Evolutionary conservation across 208 protist species (phyloP).

Genomic region (Trichomonas vaginalis): DNA sequence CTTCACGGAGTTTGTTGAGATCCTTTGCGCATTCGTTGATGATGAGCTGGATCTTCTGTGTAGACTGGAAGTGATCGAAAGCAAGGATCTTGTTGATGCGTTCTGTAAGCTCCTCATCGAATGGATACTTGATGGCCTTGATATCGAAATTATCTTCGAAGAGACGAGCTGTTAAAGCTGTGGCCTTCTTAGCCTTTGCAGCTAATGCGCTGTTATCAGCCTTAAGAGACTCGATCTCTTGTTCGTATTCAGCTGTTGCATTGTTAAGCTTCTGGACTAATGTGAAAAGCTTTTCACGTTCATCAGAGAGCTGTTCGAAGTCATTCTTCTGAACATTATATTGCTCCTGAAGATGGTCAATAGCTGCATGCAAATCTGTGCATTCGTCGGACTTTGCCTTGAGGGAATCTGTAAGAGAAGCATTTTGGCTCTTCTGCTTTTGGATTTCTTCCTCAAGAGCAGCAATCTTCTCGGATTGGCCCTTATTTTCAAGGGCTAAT

Average conservation of each 20-base stretch:
- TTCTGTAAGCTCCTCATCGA: background rate
- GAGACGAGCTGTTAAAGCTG: background rate
- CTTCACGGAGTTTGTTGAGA: background rate
- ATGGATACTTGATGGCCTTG: background rate
- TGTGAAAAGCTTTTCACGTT: background rate
- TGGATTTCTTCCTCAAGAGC: background rate
- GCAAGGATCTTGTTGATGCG: background rate
- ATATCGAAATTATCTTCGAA: background rate
- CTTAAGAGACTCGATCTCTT: background rate
- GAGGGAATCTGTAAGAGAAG: background rate
- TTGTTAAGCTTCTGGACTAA: background rate
- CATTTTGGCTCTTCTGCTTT: background rate
- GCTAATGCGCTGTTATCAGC: background rate
- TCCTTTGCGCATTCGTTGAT: background rate
- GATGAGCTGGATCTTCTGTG: background rate
- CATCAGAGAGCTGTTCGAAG: background rate
- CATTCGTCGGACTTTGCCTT: background rate
- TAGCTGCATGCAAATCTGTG: background rate
- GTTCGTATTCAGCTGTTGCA: background rate
- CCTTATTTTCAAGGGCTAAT: background rate
- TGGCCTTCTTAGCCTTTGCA: background rate
- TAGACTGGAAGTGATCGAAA: background rate
- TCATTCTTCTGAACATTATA: background rate
- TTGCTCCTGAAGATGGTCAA: background rate
- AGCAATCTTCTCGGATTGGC: background rate